Evolutionary conservation across 345 rosid genomes (phyloP).

Genomic region (Pseudoturritis turrita): DNA sequence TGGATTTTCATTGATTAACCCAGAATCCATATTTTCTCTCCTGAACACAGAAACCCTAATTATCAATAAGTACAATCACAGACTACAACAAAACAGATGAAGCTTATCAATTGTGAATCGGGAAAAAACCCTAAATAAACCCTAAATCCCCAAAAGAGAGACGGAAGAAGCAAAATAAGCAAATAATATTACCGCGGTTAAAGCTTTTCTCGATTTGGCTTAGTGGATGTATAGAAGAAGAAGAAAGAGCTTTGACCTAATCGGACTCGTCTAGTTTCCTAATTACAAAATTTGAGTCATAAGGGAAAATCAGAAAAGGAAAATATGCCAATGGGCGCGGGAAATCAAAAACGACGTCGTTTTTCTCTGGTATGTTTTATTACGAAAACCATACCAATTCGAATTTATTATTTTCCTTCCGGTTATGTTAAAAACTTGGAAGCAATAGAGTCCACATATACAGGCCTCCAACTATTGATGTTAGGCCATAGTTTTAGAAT

Average conservation of each 20-base stretch:
- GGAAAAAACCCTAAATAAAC: neutral
- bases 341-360: too few relatives aligned
- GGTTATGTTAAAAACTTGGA: too few relatives aligned
- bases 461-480: too few relatives aligned
- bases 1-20: slow-evolving; percentile 63
- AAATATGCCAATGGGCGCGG: neutral
- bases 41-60: neutral
- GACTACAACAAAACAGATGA: neutral
- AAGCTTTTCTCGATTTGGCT: neutral
- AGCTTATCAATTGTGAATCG: too few relatives aligned
- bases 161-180: neutral
- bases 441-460: too few relatives aligned
- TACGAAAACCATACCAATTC: too few relatives aligned
- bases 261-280: neutral
- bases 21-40: slow-evolving; percentile 43
- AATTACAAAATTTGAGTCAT: neutral
- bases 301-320: neutral
- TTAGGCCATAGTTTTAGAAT: too few relatives aligned
- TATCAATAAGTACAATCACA: neutral
- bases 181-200: neutral
- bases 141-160: neutral
- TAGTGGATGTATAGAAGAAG: neutral
- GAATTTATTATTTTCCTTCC: too few relatives aligned
- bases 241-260: neutral
- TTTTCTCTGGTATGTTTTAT: too few relatives aligned